phyloP scores from a whole-genome alignment of 2,329 filamentous ascomycete species.

The Aspergillus sp. region DNA sequence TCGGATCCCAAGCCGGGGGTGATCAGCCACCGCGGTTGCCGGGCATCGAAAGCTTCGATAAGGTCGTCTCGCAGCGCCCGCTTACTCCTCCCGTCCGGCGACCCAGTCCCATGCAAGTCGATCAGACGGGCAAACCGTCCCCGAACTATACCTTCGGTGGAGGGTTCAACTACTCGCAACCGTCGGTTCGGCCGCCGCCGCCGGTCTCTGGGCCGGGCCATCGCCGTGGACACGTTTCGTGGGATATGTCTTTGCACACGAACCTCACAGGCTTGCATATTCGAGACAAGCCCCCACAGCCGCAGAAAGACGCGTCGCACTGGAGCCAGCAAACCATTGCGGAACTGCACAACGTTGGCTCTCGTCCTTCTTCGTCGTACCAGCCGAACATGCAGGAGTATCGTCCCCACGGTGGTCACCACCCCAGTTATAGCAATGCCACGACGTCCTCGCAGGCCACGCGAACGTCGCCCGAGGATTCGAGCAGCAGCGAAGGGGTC shows the following conservation, averaged over 20 bases:
- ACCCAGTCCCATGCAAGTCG: conserved; percentile 75
- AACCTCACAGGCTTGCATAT: conserved; percentile 46
- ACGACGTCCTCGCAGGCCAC: conserved; percentile 30
- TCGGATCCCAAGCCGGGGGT: conserved; percentile 53
- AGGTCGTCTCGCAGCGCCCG: conserved; percentile 60
- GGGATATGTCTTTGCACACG: conserved; percentile 48
- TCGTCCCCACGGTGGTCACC: conserved; percentile 26
- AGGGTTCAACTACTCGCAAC: conserved; percentile 35
- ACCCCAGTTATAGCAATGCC: conserved; percentile 22
- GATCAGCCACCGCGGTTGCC: conserved; percentile 69
- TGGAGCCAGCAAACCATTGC: conserved; percentile 48
- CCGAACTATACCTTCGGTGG: conserved; percentile 30
- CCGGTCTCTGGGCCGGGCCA: conserved; percentile 46
- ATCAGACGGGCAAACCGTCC: conserved; percentile 49
- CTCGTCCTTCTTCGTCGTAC: conserved; percentile 35
- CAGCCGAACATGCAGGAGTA: conserved; percentile 32
- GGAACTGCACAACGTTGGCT: conserved; percentile 40
- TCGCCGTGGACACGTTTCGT: conserved; percentile 48
- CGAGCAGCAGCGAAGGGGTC: conserved; percentile 50
- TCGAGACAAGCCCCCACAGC: conserved; percentile 33
- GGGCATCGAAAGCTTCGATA: conserved; percentile 89
- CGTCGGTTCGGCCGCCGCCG: conserved; percentile 37
- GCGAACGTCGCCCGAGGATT: conserved; percentile 49
- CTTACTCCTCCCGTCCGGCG: conserved; percentile 63
- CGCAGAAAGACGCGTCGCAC: conserved; percentile 36